Evolutionary conservation across 805 yeast genomes (phyloP), one percentile per base, ranked within the genome.

Genomic region (Monosporozyma unispora): DNA sequence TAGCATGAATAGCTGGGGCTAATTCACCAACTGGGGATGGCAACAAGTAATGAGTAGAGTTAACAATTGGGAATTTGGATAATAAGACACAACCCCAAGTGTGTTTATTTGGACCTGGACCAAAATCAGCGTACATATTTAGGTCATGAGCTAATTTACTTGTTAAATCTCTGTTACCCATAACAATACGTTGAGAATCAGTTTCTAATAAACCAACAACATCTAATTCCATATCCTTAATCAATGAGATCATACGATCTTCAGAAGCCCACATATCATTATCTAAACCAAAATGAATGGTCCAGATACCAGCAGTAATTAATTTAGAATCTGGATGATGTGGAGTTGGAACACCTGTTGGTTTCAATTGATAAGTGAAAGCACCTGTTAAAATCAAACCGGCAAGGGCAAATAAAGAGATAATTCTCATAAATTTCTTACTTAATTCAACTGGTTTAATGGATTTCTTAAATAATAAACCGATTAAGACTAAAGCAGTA

Each of bases 261-360:
- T 93, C 97, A 55, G 89, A 80, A 0, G 95, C 91, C 99, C 99
- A 93, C 93, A 93, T 84, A 63, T 89, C 96, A 66, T 93, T 93
- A 66, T 93, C 99, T 46, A 93, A 75, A 22, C 97, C 99, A 64
- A 93, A 93, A 70, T 93, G 99, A 55, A 93, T 83, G 21, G 98
- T 91, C 99, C 99, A 93, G 53, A 93, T 90, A 64, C 98, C 99
- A 2, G 97, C 90, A 1, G 96, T 89, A 58, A 93, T 78, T 4
- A 87, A 65, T 56, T 81, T 78, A 2, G 87, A 75, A 7, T 75
- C 77, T 12, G 88, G 82, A 58, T 82, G 84, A 57, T 78, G 76
- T 10, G 93, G 89, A 48, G 66, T 66, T 12, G 90, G 89, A 29
- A 80, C 81, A 14, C 60, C 63, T 5, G 58, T 54, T n/a, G 68